Conservation (phyloP, 2,329 filamentous ascomycete species). For the Rugonectria rugulosa region DNA sequence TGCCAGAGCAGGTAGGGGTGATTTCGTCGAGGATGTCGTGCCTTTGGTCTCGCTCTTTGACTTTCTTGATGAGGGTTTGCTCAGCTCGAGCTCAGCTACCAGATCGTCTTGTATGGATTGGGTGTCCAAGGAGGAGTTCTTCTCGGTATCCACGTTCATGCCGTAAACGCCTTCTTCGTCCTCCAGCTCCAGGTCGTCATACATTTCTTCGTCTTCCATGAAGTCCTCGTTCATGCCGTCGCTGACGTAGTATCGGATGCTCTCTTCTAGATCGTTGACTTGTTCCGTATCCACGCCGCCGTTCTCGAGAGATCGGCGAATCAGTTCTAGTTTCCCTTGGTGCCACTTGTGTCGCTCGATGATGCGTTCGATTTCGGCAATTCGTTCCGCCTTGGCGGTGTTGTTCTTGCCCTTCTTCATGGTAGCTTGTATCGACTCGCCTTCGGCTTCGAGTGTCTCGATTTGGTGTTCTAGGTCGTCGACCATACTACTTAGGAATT, state of each 20-base stretch:
- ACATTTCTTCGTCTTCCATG: constrained; percentile 92
- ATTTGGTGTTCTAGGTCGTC: constrained; percentile 95
- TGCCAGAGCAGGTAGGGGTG: constrained; percentile 89
- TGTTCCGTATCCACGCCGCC: constrained; percentile 87
- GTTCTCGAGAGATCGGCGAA: constrained; percentile 90
- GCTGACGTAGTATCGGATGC: constrained; percentile 93
- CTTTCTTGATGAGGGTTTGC: constrained; percentile 59
- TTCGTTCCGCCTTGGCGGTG: constrained; percentile 80
- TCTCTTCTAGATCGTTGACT: constrained; percentile 88
- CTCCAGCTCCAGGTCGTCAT: constrained; percentile 91
- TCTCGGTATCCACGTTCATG: constrained; percentile 80
- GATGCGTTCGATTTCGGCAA: constrained; percentile 82
- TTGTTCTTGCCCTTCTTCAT: constrained; percentile 97
- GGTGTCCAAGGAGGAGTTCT: constrained; percentile 92
- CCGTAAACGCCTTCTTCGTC: constrained; percentile 92
- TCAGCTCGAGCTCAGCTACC: constrained; percentile 62
- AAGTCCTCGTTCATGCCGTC: constrained; percentile 90
- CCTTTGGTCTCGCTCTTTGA: constrained; percentile 68
- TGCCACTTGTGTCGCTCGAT: constrained; percentile 98
- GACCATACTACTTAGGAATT: constrained; percentile 87
- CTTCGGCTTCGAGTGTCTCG: constrained; percentile 89
- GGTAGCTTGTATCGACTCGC: constrained; percentile 83
- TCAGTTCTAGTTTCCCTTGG: constrained; percentile 87
- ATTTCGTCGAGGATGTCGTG: constrained; percentile 91
- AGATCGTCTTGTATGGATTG: constrained; percentile 90